Evolutionary conservation across 345 rosid species (phyloP).

Genomic region (Xanthoceras sorbifolium): DNA sequence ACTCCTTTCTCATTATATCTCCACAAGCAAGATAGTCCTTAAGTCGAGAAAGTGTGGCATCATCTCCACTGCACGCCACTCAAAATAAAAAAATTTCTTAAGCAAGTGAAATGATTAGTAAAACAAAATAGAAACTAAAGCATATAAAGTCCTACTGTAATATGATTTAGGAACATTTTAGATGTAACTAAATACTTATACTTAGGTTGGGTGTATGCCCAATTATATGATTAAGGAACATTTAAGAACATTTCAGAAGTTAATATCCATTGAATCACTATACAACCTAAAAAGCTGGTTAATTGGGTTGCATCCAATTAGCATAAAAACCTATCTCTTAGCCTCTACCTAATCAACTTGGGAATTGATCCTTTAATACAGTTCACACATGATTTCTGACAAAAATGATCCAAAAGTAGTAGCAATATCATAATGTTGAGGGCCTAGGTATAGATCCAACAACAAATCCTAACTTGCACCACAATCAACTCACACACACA

Average conservation of each 20-base stretch:
- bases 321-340: background rate
- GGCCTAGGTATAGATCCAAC: too few species aligned
- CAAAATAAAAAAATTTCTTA: too few species aligned
- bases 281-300: background rate
- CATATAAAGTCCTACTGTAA: background rate
- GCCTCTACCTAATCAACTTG: background rate
- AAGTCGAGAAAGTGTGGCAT: slow-evolving; percentile 45
- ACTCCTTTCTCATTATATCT: slow-evolving; percentile 72
- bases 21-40: slow-evolving; percentile 63
- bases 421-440: background rate
- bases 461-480: too few species aligned
- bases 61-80: slow-evolving; percentile 70
- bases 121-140: background rate
- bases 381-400: background rate
- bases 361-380: background rate
- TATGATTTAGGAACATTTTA: background rate
- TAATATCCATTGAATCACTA: background rate
- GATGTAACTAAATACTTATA: too few species aligned
- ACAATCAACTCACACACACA: too few species aligned
- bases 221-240: background rate
- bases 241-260: background rate
- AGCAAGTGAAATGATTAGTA: background rate
- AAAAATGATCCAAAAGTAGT: background rate
- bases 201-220: too few species aligned
- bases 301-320: background rate